phyloP scores from a whole-genome alignment of 2,329 filamentous ascomycete species.

The Penicillium polonicum region DNA sequence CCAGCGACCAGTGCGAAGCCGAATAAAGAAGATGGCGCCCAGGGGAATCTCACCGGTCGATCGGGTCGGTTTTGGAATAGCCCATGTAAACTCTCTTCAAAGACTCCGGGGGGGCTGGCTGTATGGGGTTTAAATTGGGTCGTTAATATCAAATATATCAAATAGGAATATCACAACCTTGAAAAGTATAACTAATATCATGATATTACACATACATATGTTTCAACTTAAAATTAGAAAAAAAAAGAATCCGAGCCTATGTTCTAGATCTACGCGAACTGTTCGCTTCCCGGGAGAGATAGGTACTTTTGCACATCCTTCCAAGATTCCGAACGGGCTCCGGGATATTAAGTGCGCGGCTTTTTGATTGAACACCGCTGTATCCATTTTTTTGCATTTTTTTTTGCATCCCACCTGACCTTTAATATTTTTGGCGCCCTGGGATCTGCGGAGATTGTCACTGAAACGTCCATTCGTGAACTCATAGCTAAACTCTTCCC shows the following conservation, averaged over 20 bases:
- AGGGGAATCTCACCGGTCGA: background rate
- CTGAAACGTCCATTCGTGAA: background rate
- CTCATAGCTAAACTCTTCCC: background rate
- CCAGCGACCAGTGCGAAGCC: conserved; percentile 21
- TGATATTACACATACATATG: background rate
- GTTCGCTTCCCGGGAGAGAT: background rate
- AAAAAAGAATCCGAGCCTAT: no score
- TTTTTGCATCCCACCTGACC: conserved; percentile 9
- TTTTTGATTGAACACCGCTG: conserved; percentile 1
- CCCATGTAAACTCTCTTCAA: background rate
- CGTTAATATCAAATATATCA: background rate
- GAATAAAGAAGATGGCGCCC: background rate
- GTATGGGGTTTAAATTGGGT: background rate
- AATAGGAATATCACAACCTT: background rate
- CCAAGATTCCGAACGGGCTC: background rate
- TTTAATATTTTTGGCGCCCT: background rate
- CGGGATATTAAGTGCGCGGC: background rate
- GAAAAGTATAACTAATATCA: background rate
- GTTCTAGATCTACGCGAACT: conserved; percentile 9
- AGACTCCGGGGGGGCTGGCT: background rate
- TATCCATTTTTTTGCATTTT: background rate
- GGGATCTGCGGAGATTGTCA: background rate
- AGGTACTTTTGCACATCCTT: conserved; percentile 8
- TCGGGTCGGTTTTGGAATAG: background rate
- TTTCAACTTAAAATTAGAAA: background rate